Conservation (phyloP, 2,329 filamentous ascomycete genomes). For the Pyricularia sp. region DNA sequence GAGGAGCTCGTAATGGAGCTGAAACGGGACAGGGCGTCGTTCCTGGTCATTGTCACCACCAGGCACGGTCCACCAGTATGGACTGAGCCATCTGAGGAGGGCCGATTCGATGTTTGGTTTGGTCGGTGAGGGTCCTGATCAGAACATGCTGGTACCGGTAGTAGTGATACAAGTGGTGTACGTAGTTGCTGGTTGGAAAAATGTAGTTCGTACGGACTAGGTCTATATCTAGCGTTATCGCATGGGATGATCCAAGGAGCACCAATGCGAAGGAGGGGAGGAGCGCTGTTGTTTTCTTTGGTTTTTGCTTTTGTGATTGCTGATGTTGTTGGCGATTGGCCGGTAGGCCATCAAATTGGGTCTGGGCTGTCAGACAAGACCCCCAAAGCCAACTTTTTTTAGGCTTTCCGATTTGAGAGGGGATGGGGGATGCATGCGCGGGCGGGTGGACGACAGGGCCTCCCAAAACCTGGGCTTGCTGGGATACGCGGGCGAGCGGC, state of each 20-base stretch:
- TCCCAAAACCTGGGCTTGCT: not conserved
- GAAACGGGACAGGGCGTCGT: slow-evolving; percentile 55
- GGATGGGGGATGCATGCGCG: not conserved
- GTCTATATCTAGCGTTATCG: not conserved
- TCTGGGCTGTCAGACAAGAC: not conserved
- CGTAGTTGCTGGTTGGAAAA: not conserved
- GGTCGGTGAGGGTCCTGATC: not conserved
- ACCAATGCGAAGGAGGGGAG: not conserved
- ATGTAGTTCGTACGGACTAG: not conserved
- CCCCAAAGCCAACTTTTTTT: not conserved
- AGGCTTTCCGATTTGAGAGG: not conserved
- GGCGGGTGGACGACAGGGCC: not conserved
- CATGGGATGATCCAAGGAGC: not conserved
- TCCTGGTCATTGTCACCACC: slow-evolving; percentile 54
- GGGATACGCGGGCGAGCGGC: not conserved
- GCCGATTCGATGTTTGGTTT: not conserved
- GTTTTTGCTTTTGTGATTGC: not conserved
- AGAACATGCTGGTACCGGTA: not conserved
- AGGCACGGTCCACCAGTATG: slow-evolving; percentile 8
- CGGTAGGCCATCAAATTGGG: not conserved
- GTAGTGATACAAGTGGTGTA: not conserved
- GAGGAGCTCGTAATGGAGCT: slow-evolving; percentile 57
- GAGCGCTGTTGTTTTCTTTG: not conserved
- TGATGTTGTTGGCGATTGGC: not conserved
- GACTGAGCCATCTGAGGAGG: slow-evolving; percentile 10